Evolutionary conservation across 2,329 filamentous ascomycete species (phyloP), one percentile per base, ranked within the genome.

Genomic region (Ophiostoma ips): DNA sequence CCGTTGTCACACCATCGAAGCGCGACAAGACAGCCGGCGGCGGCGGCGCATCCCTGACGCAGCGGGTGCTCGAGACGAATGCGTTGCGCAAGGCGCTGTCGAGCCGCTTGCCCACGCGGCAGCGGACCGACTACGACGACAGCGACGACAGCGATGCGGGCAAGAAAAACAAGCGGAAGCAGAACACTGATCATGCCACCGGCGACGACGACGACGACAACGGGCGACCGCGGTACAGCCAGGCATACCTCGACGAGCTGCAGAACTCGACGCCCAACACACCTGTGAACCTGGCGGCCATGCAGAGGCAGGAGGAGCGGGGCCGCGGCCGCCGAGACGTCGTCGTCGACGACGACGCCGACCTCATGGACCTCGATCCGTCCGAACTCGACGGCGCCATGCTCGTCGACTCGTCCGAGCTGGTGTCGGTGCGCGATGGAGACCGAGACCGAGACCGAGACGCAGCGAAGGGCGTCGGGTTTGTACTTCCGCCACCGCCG

Each of bases 241-340:
- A 84, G 60, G 87, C 94, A 58, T 87, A 90, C 56, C 72, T 98
- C 18, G 81, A 85, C 33, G 87, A 95, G 62, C 72, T 98, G 13
- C 86, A 87, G 55, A 84, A 81, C 52, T 88, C 86, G 12, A 95
- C 89, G 0, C 88, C 87, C 0, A 86, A 81, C 21, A 89, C 85
- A 0, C 89, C 88, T 0, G 82, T 78, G 55, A 75, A 85, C 52
- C 60, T 81, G 1, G 16, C 21, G 8, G 40, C 24, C 68, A 69
- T 0, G 66, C 65, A 8, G 35, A 35, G 18, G 24, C 40, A 43
- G 10, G 21, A 43, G 8, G 24, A 18, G 7, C 46, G 18, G n/a
- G 66, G 69, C 31, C 21, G 30, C 11, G 65, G 63, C 19, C 36
- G 38, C 19, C 12, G 40, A 3, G n/a, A 12, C 15, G n/a, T 43